Base-by-base conservation (phyloP, 768 basidiomycete genomes). In the Plicaturopsis crispa region DNA sequence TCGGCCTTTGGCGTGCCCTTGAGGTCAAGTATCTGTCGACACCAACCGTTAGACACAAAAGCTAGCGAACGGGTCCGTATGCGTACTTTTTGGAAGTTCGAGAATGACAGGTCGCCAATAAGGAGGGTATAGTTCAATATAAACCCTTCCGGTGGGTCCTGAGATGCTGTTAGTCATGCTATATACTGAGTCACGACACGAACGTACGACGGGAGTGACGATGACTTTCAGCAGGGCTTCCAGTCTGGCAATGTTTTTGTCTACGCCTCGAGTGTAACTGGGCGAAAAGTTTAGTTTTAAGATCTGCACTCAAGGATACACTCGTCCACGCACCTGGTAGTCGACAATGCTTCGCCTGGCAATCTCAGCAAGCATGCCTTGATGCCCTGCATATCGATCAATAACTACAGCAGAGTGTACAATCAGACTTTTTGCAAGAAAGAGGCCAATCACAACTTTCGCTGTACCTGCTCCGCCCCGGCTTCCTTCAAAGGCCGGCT, bases 191-290 rank as follows among this genome's bases (percentile, higher is more conserved):
- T 18, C 24, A 33, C 14, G 17, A 23, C 21, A 14, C 17, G 7
- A 8, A 66, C 83, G 43, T 58, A 89, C 90, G 43, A 82, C 85
- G 2, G 94, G 94, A 0, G 90, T 93, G 16, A 97, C 79, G 39
- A 98, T 86, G 41, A 96, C 89, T 61, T 99, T 98, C 38, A 99
- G 74, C 49, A 99, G 65, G 2, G 90, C 88, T 59, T 99, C 96
- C 32, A 98, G 59, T 35, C 83, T 74, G 2, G 79, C 75, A 0
- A 87, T 86, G 30, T 73, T 82, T 48, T 91, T 94, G 19, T 72
- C 80, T 26, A 98, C 68, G 41, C 80, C 80, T 31, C 85, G 80
- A 6, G 80, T 78, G 54, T 93, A 97, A 23, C 91, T 93, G 53
- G 41, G 13, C 2, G 31, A 31, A 45, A 20, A 20, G 20, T 37